Conservation (phyloP, 208 protist species). For the Trypanosoma boissoni region DNA sequence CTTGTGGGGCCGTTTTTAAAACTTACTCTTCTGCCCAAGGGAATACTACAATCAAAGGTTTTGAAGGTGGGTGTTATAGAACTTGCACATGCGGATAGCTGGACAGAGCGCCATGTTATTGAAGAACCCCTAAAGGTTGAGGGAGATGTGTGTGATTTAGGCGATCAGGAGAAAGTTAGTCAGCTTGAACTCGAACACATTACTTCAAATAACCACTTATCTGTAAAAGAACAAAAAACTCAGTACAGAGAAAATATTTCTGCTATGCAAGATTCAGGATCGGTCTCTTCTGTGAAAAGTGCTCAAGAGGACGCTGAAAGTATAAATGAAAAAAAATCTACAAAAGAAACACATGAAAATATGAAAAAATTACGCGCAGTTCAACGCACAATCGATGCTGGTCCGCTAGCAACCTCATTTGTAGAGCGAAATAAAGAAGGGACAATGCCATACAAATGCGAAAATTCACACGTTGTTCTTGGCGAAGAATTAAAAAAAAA, state of each 20-base stretch:
- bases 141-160: background rate
- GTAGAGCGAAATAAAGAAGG: too few relatives aligned
- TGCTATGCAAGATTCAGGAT: background rate
- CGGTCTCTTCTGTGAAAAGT: slow-evolving; percentile 15
- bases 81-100: slow-evolving; percentile 21
- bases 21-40: slow-evolving; percentile 15
- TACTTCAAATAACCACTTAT: background rate
- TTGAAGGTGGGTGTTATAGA: slow-evolving; percentile 10
- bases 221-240: background rate
- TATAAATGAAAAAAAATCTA: too few relatives aligned
- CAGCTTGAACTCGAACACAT: too few relatives aligned
- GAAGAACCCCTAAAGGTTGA: slow-evolving; percentile 10
- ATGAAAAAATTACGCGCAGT: too few relatives aligned
- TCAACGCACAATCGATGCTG: too few relatives aligned
- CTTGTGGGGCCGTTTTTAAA: slow-evolving; percentile 23
- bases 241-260: background rate
- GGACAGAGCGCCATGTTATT: slow-evolving; percentile 23
- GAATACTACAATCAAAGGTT: slow-evolving; percentile 9
- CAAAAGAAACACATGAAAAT: too few relatives aligned
- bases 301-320: slow-evolving; percentile 7
- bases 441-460: too few relatives aligned
- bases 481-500: too few relatives aligned
- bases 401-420: too few relatives aligned
- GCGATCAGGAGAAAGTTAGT: background rate
- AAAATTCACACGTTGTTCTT: too few relatives aligned